Evolutionary conservation across 2,329 filamentous ascomycete species (phyloP).

Genomic region (Aureobasidium pullulans): DNA sequence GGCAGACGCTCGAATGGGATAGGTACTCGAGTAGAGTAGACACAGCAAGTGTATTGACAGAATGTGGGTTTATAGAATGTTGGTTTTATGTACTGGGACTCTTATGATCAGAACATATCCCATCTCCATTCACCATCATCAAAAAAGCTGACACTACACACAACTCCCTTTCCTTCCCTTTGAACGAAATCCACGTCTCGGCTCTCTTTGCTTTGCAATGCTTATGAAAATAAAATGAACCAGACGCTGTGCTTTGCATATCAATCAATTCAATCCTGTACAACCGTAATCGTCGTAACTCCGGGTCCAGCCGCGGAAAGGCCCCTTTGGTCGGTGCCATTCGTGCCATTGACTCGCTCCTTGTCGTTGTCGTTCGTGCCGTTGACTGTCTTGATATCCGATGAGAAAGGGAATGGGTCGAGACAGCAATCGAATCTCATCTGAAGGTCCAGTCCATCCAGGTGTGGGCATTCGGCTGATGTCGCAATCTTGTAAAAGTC

Average conservation of each 20-base stretch:
- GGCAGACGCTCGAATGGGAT: too few relatives aligned
- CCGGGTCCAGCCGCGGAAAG: constrained; percentile 12
- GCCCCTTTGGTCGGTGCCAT: neutral
- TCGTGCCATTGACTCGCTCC: constrained; percentile 8
- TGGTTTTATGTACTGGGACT: neutral
- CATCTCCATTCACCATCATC: neutral
- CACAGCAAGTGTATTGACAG: neutral
- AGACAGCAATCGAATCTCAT: constrained; percentile 13
- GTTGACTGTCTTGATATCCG: constrained; percentile 3
- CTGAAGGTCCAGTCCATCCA: neutral
- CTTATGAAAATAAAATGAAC: neutral
- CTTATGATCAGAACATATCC: neutral
- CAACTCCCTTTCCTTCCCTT: neutral
- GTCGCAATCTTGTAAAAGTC: constrained; percentile 15
- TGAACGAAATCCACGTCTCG: neutral
- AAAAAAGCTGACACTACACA: neutral
- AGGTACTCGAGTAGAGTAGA: too few relatives aligned
- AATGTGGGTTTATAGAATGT: neutral
- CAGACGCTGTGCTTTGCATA: constrained; percentile 10
- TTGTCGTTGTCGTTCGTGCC: constrained; percentile 1
- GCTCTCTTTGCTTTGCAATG: neutral
- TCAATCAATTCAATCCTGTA: constrained; percentile 11
- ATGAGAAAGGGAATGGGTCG: neutral
- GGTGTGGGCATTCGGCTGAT: constrained; percentile 2
- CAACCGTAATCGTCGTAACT: constrained; percentile 14